Conservation (phyloP, 495 filamentous ascomycete species). For the Aspergillus campestris region DNA sequence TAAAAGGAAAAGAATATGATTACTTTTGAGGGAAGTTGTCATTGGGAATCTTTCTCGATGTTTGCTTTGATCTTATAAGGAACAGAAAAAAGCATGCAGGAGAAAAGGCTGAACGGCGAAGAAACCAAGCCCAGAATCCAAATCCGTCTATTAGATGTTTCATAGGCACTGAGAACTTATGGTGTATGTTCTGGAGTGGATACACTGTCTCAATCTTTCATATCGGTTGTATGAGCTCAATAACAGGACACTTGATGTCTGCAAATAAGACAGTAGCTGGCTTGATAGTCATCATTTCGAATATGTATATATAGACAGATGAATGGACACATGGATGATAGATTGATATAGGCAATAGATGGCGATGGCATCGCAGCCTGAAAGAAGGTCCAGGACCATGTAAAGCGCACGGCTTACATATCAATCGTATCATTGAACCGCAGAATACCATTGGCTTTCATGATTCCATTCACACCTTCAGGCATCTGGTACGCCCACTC, state of each 20-base stretch:
- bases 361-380: conserved; percentile 4
- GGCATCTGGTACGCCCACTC: conserved; percentile 43
- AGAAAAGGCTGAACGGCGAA: not conserved
- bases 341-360: conserved; percentile 6
- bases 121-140: not conserved
- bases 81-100: conserved; percentile 1
- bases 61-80: not conserved
- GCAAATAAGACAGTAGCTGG: no score
- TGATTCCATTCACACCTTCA: conserved; percentile 74
- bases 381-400: not conserved
- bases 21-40: no score
- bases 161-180: no score
- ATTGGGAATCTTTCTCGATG: no score
- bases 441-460: conserved; percentile 78
- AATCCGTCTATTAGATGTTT: no score
- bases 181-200: no score
- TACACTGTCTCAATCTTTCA: no score
- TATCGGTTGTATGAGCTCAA: no score
- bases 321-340: not conserved
- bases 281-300: conserved; percentile 6
- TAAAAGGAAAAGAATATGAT: no score
- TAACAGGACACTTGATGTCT: no score
- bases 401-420: conserved; percentile 53
- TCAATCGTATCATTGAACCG: conserved; percentile 92
- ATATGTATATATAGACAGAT: conserved; percentile 4